A percentile compares a stretch with the other conserved stretches of the same genome.
These are phyloP conservation scores for Taphrina sp. DNA, from an alignment of 1,139 yeast genomes.

Conservation along the genomic window DNA sequence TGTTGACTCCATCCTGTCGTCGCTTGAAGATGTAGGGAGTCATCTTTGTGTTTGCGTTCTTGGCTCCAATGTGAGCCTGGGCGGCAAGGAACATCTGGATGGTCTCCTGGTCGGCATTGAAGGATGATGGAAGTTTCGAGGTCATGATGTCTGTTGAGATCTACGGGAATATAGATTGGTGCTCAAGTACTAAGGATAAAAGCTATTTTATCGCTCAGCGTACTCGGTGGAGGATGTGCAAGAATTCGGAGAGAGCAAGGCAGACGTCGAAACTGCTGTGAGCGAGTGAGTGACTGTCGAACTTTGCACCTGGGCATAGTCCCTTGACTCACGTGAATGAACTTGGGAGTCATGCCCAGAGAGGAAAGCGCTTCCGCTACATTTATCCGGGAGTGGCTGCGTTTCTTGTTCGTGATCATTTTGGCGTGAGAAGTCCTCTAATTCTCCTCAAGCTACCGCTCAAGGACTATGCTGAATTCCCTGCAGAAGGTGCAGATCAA, in stretches of 20 bases:
- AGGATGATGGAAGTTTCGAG: slow-evolving; percentile 29
- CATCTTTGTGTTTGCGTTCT: slow-evolving; percentile 99
- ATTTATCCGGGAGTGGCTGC: background rate
- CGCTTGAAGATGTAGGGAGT: slow-evolving; percentile 98
- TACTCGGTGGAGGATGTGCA: too few species aligned
- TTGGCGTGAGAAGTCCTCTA: background rate
- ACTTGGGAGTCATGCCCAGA: too few species aligned
- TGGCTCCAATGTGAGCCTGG: slow-evolving; percentile 99
- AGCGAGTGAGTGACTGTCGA: too few species aligned
- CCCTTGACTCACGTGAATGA: too few species aligned
- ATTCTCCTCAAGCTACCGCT: background rate
- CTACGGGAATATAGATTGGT: too few species aligned
- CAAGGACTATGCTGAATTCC: background rate
- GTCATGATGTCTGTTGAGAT: too few species aligned
- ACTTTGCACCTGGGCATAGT: too few species aligned
- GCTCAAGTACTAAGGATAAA: too few species aligned
- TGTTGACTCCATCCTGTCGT: slow-evolving; percentile 99
- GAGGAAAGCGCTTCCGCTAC: too few species aligned
- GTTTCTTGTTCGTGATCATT: background rate
- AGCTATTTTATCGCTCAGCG: too few species aligned
- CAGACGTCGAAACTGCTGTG: too few species aligned
- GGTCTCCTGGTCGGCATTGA: slow-evolving; percentile 31
- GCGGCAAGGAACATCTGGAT: slow-evolving; percentile 99
- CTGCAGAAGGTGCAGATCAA: background rate
- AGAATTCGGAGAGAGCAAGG: too few species aligned